phyloP scores from a whole-genome alignment of 2,329 filamentous ascomycete species.

The Coniochaeta hoffmannii region DNA sequence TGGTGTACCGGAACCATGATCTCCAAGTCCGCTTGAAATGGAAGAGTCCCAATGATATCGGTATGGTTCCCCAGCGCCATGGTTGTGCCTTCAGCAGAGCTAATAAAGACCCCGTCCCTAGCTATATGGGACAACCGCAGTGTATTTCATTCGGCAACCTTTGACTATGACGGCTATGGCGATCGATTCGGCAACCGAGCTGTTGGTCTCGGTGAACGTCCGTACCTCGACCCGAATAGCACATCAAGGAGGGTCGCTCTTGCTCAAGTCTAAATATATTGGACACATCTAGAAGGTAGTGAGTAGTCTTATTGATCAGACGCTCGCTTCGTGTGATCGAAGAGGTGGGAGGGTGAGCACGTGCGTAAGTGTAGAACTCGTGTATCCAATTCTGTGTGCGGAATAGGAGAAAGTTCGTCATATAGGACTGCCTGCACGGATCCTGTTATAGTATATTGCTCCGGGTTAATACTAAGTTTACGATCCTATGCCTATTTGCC shows the following conservation, averaged over 20 bases:
- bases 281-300: too few species aligned
- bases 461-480: too few species aligned
- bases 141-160: slow-evolving; percentile 50
- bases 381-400: too few species aligned
- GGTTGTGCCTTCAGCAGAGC: neutral
- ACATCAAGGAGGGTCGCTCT: slow-evolving; percentile 16
- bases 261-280: neutral
- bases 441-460: too few species aligned
- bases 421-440: too few species aligned
- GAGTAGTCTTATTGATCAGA: too few species aligned
- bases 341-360: too few species aligned
- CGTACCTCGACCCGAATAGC: slow-evolving; percentile 45
- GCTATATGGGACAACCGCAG: slow-evolving; percentile 58
- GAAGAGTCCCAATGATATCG: slow-evolving; percentile 33
- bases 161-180: slow-evolving; percentile 46
- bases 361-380: too few species aligned
- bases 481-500: too few species aligned
- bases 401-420: too few species aligned
- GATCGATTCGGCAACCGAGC: slow-evolving; percentile 43
- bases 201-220: slow-evolving; percentile 47
- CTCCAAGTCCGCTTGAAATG: slow-evolving; percentile 40
- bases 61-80: slow-evolving; percentile 14
- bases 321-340: too few species aligned
- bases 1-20: slow-evolving; percentile 39
- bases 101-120: neutral